A percentile compares a stretch with the other conserved stretches of the same genome.
Evolutionary conservation across 2,329 filamentous ascomycete species (phyloP).

Genomic region (Leptographium radiaticola): DNA sequence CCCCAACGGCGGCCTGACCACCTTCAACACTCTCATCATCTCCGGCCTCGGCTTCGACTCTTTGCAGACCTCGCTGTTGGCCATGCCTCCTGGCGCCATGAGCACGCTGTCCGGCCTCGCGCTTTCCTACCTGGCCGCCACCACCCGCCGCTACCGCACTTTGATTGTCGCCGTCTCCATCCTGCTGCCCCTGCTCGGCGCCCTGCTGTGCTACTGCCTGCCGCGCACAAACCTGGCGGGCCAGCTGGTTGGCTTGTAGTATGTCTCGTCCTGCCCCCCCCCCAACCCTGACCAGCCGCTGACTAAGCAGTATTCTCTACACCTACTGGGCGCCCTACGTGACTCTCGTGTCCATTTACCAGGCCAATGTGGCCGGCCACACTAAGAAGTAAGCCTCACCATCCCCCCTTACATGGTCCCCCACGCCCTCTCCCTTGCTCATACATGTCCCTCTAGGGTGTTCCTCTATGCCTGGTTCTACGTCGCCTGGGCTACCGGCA

Average conservation of each 20-base stretch:
- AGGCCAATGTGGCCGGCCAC: conserved; percentile 12
- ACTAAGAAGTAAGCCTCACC: conserved; percentile 8
- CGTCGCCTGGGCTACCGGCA: conserved; percentile 21
- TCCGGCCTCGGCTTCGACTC: conserved; percentile 6
- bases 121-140: conserved; percentile 9
- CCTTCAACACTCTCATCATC: conserved; percentile 8
- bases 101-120: conserved; percentile 11
- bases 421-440: neutral
- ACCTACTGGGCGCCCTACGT: conserved; percentile 13
- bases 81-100: conserved; percentile 9
- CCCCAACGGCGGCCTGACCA: conserved; percentile 9
- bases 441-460: neutral
- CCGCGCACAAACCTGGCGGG: conserved; percentile 5
- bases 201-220: conserved; percentile 19
- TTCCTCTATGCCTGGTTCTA: conserved; percentile 10
- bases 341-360: conserved; percentile 11
- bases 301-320: conserved; percentile 7
- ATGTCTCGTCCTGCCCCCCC: neutral
- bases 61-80: conserved; percentile 6
- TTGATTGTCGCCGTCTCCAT: conserved; percentile 18
- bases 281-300: neutral
- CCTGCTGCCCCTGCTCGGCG: conserved; percentile 20
- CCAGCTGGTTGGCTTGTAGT: conserved; percentile 13
- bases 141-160: conserved; percentile 6
- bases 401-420: too few relatives aligned